Evolutionary conservation across 2,329 filamentous ascomycete species (phyloP).

Genomic region (Nothophoma quercina): DNA sequence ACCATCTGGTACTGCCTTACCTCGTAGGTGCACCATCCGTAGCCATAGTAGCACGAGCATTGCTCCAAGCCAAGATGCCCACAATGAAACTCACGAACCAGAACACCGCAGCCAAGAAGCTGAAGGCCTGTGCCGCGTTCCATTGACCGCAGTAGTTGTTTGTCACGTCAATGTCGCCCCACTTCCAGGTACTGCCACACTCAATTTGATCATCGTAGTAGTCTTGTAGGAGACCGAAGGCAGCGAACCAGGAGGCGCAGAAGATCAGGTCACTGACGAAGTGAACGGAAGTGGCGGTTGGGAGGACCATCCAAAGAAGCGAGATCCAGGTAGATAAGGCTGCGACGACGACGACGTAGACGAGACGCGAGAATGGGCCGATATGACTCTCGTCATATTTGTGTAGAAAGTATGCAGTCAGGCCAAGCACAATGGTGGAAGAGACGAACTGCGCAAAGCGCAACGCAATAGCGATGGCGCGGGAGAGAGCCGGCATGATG

Average conservation of each 20-base stretch:
- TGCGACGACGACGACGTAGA: constrained; percentile 77
- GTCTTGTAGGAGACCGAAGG: constrained; percentile 50
- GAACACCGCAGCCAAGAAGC: constrained; percentile 73
- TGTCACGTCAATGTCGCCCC: constrained; percentile 58
- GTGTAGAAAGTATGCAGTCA: constrained; percentile 27
- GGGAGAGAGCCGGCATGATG: constrained; percentile 44
- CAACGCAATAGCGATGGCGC: constrained; percentile 63
- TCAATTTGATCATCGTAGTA: constrained; percentile 27
- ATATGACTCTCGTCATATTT: constrained; percentile 49
- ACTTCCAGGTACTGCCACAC: constrained; percentile 52
- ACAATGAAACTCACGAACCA: constrained; percentile 62
- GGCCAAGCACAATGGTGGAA: constrained; percentile 61
- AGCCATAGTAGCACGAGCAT: not conserved
- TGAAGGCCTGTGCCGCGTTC: constrained; percentile 75
- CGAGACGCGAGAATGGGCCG: constrained; percentile 70
- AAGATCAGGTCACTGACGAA: constrained; percentile 75
- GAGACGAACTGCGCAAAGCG: constrained; percentile 71
- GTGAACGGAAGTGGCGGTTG: constrained; percentile 69
- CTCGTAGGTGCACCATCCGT: not conserved
- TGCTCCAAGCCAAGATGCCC: constrained; percentile 22
- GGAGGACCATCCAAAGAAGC: constrained; percentile 75
- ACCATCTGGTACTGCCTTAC: not conserved
- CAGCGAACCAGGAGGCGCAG: constrained; percentile 70
- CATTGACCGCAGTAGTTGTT: constrained; percentile 67
- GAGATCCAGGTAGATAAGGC: constrained; percentile 71